These are phyloP conservation scores for Alternaria gaisen DNA, from an alignment of 2,329 filamentous ascomycete species.

Conservation along the genomic window DNA sequence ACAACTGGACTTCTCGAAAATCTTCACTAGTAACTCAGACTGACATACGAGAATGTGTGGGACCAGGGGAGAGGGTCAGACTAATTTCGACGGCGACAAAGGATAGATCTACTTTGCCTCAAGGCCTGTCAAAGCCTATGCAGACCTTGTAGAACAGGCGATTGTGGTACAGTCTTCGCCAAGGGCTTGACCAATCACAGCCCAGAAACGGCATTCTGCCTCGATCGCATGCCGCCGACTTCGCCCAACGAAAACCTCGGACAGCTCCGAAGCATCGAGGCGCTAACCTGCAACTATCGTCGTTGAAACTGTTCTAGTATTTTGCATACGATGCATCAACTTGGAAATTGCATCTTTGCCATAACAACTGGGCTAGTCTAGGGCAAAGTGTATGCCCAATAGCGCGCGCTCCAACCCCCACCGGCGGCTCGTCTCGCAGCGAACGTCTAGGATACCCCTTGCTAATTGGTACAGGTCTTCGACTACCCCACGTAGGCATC, in stretches of 20 bases:
- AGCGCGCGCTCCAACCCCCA: slow-evolving; percentile 16
- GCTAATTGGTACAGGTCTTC: neutral
- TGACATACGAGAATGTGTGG: neutral
- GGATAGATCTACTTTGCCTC: slow-evolving; percentile 24
- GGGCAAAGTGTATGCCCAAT: neutral
- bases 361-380: neutral
- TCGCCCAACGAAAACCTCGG: slow-evolving; percentile 34
- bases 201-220: slow-evolving; percentile 29
- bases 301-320: slow-evolving; percentile 1
- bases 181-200: slow-evolving; percentile 35
- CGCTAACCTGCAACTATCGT: slow-evolving; percentile 25
- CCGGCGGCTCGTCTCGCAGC: slow-evolving; percentile 32
- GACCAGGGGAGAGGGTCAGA: neutral
- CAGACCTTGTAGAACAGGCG: slow-evolving; percentile 38
- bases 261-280: slow-evolving; percentile 19
- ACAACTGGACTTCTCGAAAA: neutral
- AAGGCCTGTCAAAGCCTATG: slow-evolving; percentile 25
- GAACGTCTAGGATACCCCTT: slow-evolving; percentile 17
- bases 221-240: slow-evolving; percentile 37
- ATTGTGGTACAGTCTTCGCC: slow-evolving; percentile 31
- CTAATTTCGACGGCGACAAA: slow-evolving; percentile 8
- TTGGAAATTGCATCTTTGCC: neutral
- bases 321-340: neutral
- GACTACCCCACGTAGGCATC: neutral
- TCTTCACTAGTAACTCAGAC: neutral